Base-by-base conservation (phyloP, 164 flowering plant species). In the Stephania japonica region DNA sequence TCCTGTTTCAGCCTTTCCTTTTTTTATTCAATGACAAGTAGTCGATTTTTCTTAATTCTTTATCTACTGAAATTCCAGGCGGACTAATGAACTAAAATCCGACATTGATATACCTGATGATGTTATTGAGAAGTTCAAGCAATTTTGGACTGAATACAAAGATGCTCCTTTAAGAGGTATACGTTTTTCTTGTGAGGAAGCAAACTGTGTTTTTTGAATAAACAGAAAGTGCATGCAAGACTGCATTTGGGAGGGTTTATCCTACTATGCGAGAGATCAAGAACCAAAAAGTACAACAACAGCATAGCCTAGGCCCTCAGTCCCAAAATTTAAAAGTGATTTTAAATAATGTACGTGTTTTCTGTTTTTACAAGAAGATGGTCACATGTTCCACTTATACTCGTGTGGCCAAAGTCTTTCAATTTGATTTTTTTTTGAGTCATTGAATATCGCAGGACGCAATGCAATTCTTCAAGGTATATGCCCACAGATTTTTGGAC, bases 401-500 rank as follows among this genome's bases (percentile, higher is more conserved):
- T 66, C n/a, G 2, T 2, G 61, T 16, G 63, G 63, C n/a, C 2
- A 56, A 56, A 19, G n/a, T 7, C 63, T 56, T 56, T 19, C 63
- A 18, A 18, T 16, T 24, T 50, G 47, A 70, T 44, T 14, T 32
- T 14, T 32, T 83, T 44, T 44, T 32, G 21, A 68, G 70, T 41
- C 38, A 25, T 47, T 63, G 18, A 14, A 56, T 74, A 25, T 19
- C 66, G 44, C 87, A 94, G 98, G 99, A 71, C 84, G 99, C 81
- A 95, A 95, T 86, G 89, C 90, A 32, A 90, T 95, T 82, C 83
- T 95, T 43, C 86, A 82, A 72, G 98, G 87, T 64, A 86, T 95
- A 67, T 95, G 99, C 84, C 99, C 99, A 42, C 99, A 95, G 82
- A 79, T 95, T 56, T 95, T 89, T 85, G 99, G 97, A 75, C 93